Percentiles rank a stretch among this genome's conserved stretches.
phyloP scores from a whole-genome alignment of 495 filamentous ascomycete species.

The Penicillium malachiteum region DNA sequence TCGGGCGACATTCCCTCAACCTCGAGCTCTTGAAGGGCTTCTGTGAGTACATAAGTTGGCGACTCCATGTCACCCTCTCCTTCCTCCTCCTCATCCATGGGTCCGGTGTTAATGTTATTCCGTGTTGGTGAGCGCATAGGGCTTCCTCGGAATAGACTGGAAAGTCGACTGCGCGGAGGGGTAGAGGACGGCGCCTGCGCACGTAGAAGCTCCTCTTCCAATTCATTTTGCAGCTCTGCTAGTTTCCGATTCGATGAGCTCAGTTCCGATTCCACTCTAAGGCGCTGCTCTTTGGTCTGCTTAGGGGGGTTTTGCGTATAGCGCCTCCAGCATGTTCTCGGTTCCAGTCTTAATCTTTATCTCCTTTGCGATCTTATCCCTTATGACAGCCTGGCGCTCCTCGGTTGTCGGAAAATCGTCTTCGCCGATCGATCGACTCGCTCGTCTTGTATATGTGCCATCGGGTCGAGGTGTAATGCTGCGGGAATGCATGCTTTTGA shows the following conservation, averaged over 20 bases:
- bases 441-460: constrained; percentile 48
- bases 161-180: constrained; percentile 65
- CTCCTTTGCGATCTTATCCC: constrained; percentile 85
- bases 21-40: constrained; percentile 85
- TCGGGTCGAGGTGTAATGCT: constrained; percentile 69
- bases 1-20: constrained; percentile 82
- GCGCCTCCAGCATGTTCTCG: constrained; percentile 92
- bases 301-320: constrained; percentile 95
- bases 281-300: constrained; percentile 87
- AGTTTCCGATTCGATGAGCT: constrained; percentile 89
- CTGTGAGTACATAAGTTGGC: constrained; percentile 83
- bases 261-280: constrained; percentile 84
- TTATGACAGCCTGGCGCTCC: constrained; percentile 68
- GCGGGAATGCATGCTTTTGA: constrained; percentile 73
- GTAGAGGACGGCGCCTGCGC: constrained; percentile 62
- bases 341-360: constrained; percentile 96
- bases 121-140: constrained; percentile 66
- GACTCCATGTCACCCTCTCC: constrained; percentile 74
- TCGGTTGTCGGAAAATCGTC: constrained; percentile 61
- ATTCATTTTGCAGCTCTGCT: constrained; percentile 72
- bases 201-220: constrained; percentile 69
- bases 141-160: constrained; percentile 64
- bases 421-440: constrained; percentile 65
- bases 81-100: constrained; percentile 43
- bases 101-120: constrained; percentile 33